Evolutionary conservation across 2,329 filamentous ascomycete genomes (phyloP).

Genomic region (Microthyrium microscopicum): DNA sequence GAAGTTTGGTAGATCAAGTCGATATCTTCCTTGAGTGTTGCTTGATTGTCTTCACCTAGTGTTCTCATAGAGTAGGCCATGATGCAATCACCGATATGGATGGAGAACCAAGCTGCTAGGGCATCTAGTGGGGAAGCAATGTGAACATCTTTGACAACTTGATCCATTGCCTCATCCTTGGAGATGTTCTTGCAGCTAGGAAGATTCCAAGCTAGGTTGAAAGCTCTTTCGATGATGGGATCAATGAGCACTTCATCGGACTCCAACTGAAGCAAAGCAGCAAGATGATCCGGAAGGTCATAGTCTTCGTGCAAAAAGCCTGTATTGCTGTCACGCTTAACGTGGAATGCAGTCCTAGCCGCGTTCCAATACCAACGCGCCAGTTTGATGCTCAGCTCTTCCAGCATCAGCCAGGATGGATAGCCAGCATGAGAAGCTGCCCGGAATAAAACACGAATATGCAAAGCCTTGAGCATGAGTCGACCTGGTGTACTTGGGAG

Average conservation of each 20-base stretch:
- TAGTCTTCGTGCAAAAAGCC: slow-evolving; percentile 19
- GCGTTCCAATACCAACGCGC: slow-evolving; percentile 68
- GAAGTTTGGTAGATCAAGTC: slow-evolving; percentile 55
- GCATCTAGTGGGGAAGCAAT: slow-evolving; percentile 80
- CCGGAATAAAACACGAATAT: slow-evolving; percentile 81
- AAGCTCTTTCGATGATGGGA: slow-evolving; percentile 64
- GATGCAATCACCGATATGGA: background rate
- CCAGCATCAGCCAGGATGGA: slow-evolving; percentile 45
- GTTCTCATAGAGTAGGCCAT: slow-evolving; percentile 2
- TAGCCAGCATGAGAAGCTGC: slow-evolving; percentile 51
- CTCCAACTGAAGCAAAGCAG: slow-evolving; percentile 57
- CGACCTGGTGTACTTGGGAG: slow-evolving; percentile 67
- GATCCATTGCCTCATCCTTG: slow-evolving; percentile 58
- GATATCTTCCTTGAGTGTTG: slow-evolving; percentile 37
- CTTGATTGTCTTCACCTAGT: slow-evolving; percentile 23
- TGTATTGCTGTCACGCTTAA: slow-evolving; percentile 13
- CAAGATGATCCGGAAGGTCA: slow-evolving; percentile 58
- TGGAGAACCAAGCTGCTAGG: slow-evolving; percentile 77
- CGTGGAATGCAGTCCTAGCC: slow-evolving; percentile 44
- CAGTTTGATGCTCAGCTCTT: slow-evolving; percentile 54
- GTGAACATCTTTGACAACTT: slow-evolving; percentile 68
- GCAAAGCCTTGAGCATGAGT: slow-evolving; percentile 82
- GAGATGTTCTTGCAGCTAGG: slow-evolving; percentile 51
- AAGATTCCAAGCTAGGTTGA: slow-evolving; percentile 79
- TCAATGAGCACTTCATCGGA: slow-evolving; percentile 69